Conservation (phyloP, 768 basidiomycete species). For the Boletus pseudo-olivaceus region DNA sequence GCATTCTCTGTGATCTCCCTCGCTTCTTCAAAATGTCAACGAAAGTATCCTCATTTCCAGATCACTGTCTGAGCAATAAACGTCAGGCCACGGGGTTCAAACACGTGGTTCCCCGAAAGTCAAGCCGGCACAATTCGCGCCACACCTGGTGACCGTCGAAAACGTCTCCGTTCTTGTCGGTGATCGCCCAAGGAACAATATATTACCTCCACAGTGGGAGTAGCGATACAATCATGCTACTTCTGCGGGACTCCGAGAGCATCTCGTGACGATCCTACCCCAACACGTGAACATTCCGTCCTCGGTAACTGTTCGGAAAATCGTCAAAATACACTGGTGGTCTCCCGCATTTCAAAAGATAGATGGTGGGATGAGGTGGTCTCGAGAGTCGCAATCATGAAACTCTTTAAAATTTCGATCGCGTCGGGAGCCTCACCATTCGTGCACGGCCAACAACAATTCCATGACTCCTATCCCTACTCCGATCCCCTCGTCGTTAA, state of each 20-base stretch:
- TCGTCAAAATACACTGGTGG: background rate
- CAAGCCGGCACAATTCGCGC: background rate
- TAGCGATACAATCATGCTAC: background rate
- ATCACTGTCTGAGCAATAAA: background rate
- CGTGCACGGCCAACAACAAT: background rate
- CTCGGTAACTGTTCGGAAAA: background rate
- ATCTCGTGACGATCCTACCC: background rate
- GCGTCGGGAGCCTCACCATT: background rate
- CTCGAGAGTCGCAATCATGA: background rate
- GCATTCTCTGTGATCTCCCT: background rate
- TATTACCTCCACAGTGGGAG: background rate
- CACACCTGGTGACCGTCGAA: background rate
- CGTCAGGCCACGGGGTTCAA: background rate
- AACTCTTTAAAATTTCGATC: background rate
- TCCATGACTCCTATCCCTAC: background rate
- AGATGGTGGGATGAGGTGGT: background rate
- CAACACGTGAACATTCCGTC: background rate
- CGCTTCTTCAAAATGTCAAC: background rate
- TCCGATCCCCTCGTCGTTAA: background rate
- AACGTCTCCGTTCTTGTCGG: background rate
- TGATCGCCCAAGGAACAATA: conserved; percentile 3
- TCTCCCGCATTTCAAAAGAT: background rate
- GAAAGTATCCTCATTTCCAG: background rate
- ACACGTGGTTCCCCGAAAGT: background rate
- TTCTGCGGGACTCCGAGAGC: background rate